Percentiles rank a stretch among this genome's conserved stretches.
phyloP scores from a whole-genome alignment of 768 basidiomycete species.

The Kockovaella imperatae region DNA sequence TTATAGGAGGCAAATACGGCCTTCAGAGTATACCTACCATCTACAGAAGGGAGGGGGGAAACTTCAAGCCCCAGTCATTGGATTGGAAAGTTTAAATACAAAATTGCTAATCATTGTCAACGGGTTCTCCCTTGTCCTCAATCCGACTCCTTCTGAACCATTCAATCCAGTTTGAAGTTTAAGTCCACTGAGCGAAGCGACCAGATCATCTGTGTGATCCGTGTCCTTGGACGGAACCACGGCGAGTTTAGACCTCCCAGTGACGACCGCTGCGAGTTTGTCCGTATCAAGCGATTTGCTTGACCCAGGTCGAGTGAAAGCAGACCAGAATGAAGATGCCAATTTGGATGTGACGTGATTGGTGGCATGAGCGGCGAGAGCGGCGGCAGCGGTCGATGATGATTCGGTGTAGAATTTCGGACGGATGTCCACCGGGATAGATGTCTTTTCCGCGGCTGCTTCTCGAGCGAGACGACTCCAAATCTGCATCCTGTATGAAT shows the following conservation, averaged over 20 bases:
- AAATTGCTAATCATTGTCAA: conserved; percentile 20
- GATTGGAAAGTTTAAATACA: too few species aligned
- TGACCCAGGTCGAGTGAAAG: conserved; percentile 23
- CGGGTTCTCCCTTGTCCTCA: conserved; percentile 24
- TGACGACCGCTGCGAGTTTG: conserved; percentile 37
- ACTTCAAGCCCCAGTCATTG: too few species aligned
- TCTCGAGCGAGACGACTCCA: conserved; percentile 86
- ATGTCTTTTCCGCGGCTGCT: conserved; percentile 44
- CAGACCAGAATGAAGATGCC: conserved; percentile 37
- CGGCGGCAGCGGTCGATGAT: conserved; percentile 5
- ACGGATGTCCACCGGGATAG: conserved; percentile 28
- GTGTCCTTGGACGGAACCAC: conserved; percentile 11
- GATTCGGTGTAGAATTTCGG: conserved; percentile 40
- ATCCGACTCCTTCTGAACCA: neutral
- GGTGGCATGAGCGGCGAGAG: conserved; percentile 9
- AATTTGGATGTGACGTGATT: conserved; percentile 32
- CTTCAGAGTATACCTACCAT: too few species aligned
- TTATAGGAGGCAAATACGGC: too few species aligned
- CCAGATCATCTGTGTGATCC: conserved; percentile 12
- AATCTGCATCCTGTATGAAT: conserved; percentile 81
- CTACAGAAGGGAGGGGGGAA: too few species aligned
- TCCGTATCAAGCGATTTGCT: conserved; percentile 31
- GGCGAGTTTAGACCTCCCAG: conserved; percentile 26
- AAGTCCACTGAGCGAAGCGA: conserved; percentile 19
- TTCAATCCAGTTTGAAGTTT: conserved; percentile 24